These are phyloP conservation scores for Cladosporium sp. DNA, from an alignment of 2,329 filamentous ascomycete genomes.

Conservation along the genomic window DNA sequence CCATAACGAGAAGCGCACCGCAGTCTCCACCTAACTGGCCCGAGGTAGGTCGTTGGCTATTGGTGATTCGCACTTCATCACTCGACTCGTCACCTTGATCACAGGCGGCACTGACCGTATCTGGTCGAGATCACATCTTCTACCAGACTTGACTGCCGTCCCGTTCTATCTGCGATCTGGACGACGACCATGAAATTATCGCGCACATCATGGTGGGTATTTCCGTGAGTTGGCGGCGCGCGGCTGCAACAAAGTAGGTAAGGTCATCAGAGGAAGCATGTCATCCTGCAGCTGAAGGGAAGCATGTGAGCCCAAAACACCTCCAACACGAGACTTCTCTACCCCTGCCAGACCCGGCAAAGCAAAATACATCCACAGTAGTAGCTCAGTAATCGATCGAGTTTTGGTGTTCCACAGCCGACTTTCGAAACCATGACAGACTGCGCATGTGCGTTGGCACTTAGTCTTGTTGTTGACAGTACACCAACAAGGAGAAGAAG, in stretches of 20 bases:
- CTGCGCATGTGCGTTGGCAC: too few relatives aligned
- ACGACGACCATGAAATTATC: too few relatives aligned
- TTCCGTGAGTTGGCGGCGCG: too few relatives aligned
- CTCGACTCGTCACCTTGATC: background rate
- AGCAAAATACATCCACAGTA: too few relatives aligned
- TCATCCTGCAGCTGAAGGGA: constrained; percentile 7
- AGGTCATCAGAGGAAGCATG: too few relatives aligned
- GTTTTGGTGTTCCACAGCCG: too few relatives aligned
- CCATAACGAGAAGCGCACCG: background rate
- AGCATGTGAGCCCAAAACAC: constrained; percentile 7
- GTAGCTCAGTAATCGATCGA: too few relatives aligned
- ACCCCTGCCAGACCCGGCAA: background rate
- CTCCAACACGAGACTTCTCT: constrained; percentile 8
- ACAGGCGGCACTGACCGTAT: background rate
- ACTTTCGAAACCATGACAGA: too few relatives aligned
- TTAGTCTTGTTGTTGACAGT: too few relatives aligned
- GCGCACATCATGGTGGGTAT: too few relatives aligned
- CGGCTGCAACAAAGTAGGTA: too few relatives aligned
- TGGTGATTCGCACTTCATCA: background rate
- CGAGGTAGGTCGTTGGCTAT: background rate
- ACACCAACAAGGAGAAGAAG: too few relatives aligned
- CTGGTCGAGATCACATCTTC: background rate
- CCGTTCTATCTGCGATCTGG: background rate
- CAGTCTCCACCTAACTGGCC: background rate
- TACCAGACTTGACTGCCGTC: background rate